A percentile compares a stretch with the other conserved stretches of the same genome.
These are phyloP conservation scores for Alloascoidea africana DNA, from an alignment of 805 yeast genomes.

Conservation along the genomic window DNA sequence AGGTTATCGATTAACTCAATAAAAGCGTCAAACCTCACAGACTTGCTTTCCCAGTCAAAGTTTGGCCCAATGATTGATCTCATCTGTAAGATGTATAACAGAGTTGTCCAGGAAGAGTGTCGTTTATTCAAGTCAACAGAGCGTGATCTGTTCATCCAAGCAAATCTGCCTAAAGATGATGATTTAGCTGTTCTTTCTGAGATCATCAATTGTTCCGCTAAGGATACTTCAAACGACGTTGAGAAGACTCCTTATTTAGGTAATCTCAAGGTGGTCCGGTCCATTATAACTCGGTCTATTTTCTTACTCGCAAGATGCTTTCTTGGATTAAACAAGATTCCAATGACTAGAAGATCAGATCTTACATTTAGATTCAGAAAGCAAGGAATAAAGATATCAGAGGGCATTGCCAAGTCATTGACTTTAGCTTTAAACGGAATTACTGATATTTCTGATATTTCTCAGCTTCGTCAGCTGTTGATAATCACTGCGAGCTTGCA, in stretches of 20 bases:
- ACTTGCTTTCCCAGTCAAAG: neutral
- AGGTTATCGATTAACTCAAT: neutral
- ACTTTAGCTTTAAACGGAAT: neutral
- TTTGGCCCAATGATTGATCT: neutral
- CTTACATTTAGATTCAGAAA: slow-evolving; percentile 4
- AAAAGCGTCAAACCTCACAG: neutral
- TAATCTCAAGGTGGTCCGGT: slow-evolving; percentile 9
- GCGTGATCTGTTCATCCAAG: neutral
- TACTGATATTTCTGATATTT: neutral
- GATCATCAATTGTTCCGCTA: slow-evolving; percentile 2
- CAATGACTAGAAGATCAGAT: neutral
- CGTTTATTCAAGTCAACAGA: neutral
- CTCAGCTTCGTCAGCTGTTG: neutral
- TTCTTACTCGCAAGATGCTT: slow-evolving; percentile 2
- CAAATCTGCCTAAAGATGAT: slow-evolving; percentile 3
- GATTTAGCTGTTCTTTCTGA: slow-evolving; percentile 6
- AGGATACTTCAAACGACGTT: slow-evolving; percentile 4
- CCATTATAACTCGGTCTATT: slow-evolving; percentile 9
- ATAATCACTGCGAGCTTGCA: neutral
- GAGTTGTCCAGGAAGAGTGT: neutral
- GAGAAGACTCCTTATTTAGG: slow-evolving; percentile 6
- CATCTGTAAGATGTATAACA: neutral
- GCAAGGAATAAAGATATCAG: slow-evolving; percentile 14
- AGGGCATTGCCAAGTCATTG: slow-evolving; percentile 10
- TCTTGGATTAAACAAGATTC: neutral